Conservation (phyloP, 208 protist species). For the Leishmania tropica region DNA sequence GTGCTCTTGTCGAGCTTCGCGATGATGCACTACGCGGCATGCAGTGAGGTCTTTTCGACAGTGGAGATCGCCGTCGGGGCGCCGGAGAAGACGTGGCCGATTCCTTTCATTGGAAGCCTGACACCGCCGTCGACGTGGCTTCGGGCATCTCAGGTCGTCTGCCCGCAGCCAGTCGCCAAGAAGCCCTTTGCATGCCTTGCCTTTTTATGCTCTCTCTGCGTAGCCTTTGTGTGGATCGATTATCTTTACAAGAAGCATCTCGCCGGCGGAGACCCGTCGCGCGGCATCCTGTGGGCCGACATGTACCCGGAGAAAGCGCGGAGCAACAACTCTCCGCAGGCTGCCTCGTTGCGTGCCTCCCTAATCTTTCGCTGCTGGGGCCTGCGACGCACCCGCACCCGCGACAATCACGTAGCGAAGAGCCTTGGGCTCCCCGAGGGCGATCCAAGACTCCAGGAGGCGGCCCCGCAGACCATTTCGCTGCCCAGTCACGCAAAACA, state of each 20-base stretch:
- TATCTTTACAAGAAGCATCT: constrained; percentile 66
- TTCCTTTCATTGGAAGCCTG: neutral
- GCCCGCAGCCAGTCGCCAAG: constrained; percentile 15
- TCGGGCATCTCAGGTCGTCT: constrained; percentile 11
- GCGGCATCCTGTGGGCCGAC: constrained; percentile 79
- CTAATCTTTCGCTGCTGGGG: constrained; percentile 16
- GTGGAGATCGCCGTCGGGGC: constrained; percentile 9
- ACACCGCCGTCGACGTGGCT: neutral
- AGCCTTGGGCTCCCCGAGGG: constrained; percentile 16
- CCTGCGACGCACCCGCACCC: neutral
- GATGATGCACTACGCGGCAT: constrained; percentile 66
- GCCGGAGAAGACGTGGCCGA: constrained; percentile 5
- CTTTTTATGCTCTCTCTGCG: constrained; percentile 46
- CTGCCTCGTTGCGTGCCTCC: constrained; percentile 1
- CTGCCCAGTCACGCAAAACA: neutral
- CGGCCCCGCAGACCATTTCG: constrained; percentile 10
- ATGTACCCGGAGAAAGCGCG: constrained; percentile 43
- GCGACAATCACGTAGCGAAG: neutral
- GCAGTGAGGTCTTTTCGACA: constrained; percentile 37
- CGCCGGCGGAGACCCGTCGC: constrained; percentile 59
- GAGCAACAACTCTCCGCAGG: neutral
- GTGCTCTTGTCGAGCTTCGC: constrained; percentile 67
- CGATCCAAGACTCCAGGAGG: constrained; percentile 25
- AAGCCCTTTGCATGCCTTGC: constrained; percentile 38
- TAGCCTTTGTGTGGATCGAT: constrained; percentile 58